These are phyloP conservation scores for Isabelozyma heimii DNA, from an alignment of 805 yeast species.

Conservation along the genomic window DNA sequence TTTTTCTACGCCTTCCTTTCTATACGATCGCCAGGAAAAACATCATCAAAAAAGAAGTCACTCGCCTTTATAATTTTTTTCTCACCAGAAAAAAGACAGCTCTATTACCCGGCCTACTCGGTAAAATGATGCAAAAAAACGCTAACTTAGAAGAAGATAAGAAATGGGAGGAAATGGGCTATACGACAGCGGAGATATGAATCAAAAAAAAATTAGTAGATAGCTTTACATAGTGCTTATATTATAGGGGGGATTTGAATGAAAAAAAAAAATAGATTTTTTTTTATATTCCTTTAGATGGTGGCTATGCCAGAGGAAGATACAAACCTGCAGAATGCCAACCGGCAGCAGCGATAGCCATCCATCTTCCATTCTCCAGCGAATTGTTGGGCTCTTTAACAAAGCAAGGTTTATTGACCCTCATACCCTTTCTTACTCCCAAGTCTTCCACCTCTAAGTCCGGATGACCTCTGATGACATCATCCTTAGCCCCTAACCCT, in stretches of 20 bases:
- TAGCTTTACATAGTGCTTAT: too few species aligned
- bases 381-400: constrained; percentile 38
- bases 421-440: constrained; percentile 30
- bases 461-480: constrained; percentile 3
- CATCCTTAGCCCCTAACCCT: constrained; percentile 48
- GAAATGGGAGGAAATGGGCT: too few species aligned
- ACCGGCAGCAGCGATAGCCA: constrained; percentile 70
- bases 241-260: background rate
- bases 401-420: constrained; percentile 13
- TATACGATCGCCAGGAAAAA: background rate
- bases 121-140: background rate
- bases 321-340: constrained; percentile 75
- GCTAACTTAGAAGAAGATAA: too few species aligned
- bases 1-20: background rate
- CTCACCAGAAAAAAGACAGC: background rate
- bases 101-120: background rate
- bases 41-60: background rate
- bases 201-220: too few species aligned
- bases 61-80: background rate
- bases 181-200: too few species aligned
- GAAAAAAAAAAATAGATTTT: background rate
- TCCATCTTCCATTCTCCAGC: constrained; percentile 36
- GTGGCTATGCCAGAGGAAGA: constrained; percentile 6
- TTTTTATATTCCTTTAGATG: background rate
- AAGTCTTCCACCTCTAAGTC: constrained; percentile 14